Percentiles rank a stretch among this genome's conserved stretches.
phyloP scores from a whole-genome alignment of 2,329 filamentous ascomycete genomes.

The Aspergillus chevalieri region DNA sequence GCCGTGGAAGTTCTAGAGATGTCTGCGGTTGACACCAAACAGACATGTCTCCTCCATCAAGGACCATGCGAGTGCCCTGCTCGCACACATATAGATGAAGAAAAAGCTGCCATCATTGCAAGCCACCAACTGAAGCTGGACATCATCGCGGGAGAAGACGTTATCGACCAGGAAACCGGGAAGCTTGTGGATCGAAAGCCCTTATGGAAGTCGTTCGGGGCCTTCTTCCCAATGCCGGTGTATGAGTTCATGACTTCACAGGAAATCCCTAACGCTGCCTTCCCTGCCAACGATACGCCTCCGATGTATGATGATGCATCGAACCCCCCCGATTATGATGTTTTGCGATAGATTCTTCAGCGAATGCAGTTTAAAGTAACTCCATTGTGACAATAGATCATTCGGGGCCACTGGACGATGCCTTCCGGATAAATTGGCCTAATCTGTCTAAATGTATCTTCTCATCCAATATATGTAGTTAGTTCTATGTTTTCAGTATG shows the following conservation, averaged over 20 bases:
- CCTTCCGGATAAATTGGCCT: no score
- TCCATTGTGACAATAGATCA: no score
- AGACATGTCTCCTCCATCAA: background rate
- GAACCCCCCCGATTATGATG: no score
- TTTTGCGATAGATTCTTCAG: no score
- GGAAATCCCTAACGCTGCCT: no score
- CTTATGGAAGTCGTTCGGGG: conserved; percentile 3
- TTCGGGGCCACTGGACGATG: no score
- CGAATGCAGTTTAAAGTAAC: no score
- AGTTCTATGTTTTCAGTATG: no score
- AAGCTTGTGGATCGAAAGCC: conserved; percentile 5
- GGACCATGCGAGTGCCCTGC: background rate
- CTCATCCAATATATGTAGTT: no score
- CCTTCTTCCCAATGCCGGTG: conserved; percentile 3
- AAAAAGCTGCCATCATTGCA: background rate
- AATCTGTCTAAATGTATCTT: no score
- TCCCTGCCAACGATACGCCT: no score
- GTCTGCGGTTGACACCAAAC: background rate
- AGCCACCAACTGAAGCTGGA: conserved; percentile 5
- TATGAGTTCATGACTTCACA: background rate
- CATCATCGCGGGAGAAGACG: conserved; percentile 6
- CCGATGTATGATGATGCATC: no score
- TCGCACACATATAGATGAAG: background rate
- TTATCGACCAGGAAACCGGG: conserved; percentile 2
- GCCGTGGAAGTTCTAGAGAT: background rate